Base-by-base conservation (phyloP, 129 eudicot genomes). In the Tagetes patula region DNA sequence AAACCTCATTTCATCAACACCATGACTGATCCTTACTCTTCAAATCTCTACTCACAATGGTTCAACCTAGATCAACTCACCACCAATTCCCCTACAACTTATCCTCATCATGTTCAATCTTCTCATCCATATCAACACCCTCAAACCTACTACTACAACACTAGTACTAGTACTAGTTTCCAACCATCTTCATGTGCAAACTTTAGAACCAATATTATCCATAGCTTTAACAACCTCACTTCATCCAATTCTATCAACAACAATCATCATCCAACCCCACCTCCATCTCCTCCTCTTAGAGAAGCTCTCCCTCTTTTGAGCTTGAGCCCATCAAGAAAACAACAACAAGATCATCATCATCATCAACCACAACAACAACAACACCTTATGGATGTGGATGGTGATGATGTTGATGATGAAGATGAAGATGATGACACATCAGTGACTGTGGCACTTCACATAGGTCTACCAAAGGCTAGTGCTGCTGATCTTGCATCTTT, bases 381-480 rank as follows among this genome's bases (percentile, higher is more conserved):
- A 8, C 70, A 79, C 54, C 62, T 77, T 67, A 85, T 75, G 86
- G 87, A 84, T 64, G 69, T 71, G 66, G 85, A 81, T 56, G 80
- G 40, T 67, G 72, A 49, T 9, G 42, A 41, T 50, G 67, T 38
- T 2, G 65, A 36, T 11, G 65, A 10, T 2, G 65, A 12, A 3
- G 66, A 10, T 30, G 80, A 79, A 1, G 81, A 78, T 3, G 69
- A 68, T 30, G 81, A 77, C 60, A 76, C 49, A 36, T 80, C 41
- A 72, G 95, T 87, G 53, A 92, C 95, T 47, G 89, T 92, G 1
- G 90, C 98, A 52, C 89, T 92, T 0, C 96, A 82, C 33, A 92
- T 92, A 87, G 98, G 98, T 65, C 78, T 85, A 39, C 98, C 98
- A 74, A 87, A 85, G 85, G 96, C 96, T 85, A 92, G 88, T 80